A percentile compares a stretch with the other conserved stretches of the same genome.
These are phyloP conservation scores for Rhododendron henanense DNA, from an alignment of 148 eudicot genomes.

Conservation along the genomic window DNA sequence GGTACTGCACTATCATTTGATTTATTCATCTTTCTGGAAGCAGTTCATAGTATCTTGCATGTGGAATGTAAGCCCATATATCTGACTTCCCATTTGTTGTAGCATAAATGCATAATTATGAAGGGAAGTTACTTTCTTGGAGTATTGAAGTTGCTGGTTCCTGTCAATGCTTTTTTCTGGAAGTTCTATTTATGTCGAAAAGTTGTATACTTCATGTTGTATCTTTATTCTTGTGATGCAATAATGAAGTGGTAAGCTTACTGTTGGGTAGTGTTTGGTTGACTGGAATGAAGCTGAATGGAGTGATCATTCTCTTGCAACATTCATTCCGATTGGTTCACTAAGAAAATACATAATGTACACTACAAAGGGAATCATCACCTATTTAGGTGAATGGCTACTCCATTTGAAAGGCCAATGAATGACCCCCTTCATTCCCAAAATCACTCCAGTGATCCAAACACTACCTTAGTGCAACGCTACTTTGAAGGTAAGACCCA, in stretches of 20 bases:
- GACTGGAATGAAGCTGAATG: background rate
- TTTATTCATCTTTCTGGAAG: conserved; percentile 63
- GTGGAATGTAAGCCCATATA: conserved; percentile 46
- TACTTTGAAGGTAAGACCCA: background rate
- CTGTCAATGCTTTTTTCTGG: background rate
- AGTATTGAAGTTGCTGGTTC: background rate
- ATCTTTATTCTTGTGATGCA: background rate
- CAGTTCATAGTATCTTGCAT: conserved; percentile 56
- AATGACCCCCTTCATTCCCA: no score
- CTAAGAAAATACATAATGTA: background rate
- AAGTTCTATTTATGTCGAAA: background rate
- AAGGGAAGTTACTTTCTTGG: background rate
- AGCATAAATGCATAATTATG: conserved; percentile 7
- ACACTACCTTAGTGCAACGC: background rate
- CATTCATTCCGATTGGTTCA: background rate
- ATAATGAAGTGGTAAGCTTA: background rate
- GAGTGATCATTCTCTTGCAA: no score
- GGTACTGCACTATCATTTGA: conserved; percentile 36
- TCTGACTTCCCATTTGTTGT: conserved; percentile 1
- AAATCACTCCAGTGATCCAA: background rate
- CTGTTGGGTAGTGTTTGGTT: background rate
- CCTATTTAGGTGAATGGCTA: no score
- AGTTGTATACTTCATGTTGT: background rate
- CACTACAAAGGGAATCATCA: background rate
- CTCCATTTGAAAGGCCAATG: no score